Evolutionary conservation across 2,329 filamentous ascomycete species (phyloP).

Genomic region (Didymella arachidicola): DNA sequence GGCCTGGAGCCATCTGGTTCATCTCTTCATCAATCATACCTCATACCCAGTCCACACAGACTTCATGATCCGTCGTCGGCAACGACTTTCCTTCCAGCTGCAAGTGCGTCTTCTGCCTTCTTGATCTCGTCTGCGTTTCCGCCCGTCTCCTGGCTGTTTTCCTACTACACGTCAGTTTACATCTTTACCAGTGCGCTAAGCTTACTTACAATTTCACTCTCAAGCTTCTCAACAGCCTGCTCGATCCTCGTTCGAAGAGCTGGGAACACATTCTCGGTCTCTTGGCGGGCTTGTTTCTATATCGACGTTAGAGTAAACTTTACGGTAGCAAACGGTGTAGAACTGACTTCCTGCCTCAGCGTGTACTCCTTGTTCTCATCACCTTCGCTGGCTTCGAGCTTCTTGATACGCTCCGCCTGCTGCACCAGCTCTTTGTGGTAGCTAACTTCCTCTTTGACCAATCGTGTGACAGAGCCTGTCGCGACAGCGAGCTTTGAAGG

Average conservation of each 20-base stretch:
- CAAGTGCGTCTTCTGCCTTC: constrained; percentile 54
- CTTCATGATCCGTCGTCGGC: constrained; percentile 43
- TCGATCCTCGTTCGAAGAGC: constrained; percentile 74
- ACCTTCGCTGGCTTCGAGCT: constrained; percentile 67
- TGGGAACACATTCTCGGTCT: constrained; percentile 85
- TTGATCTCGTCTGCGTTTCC: constrained; percentile 55
- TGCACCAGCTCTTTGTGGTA: constrained; percentile 86
- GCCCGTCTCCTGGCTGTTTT: constrained; percentile 51
- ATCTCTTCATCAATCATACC: constrained; percentile 22
- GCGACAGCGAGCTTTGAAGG: constrained; percentile 80
- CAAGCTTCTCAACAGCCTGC: constrained; percentile 74
- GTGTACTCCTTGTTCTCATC: constrained; percentile 80
- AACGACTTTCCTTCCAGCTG: constrained; percentile 48
- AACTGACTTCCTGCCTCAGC: constrained; percentile 81
- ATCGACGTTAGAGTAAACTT: neutral
- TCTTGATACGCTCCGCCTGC: constrained; percentile 75
- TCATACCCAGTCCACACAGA: constrained; percentile 22
- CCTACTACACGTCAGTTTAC: constrained; percentile 39
- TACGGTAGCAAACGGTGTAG: too few relatives aligned
- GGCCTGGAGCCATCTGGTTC: constrained; percentile 15
- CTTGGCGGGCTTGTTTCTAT: constrained; percentile 80
- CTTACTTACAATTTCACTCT: constrained; percentile 74
- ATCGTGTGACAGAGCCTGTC: constrained; percentile 78
- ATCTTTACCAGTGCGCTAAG: neutral
- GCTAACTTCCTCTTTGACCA: constrained; percentile 89